Evolutionary conservation across 306 rosid species (phyloP).

Genomic region (Vicia villosa): DNA sequence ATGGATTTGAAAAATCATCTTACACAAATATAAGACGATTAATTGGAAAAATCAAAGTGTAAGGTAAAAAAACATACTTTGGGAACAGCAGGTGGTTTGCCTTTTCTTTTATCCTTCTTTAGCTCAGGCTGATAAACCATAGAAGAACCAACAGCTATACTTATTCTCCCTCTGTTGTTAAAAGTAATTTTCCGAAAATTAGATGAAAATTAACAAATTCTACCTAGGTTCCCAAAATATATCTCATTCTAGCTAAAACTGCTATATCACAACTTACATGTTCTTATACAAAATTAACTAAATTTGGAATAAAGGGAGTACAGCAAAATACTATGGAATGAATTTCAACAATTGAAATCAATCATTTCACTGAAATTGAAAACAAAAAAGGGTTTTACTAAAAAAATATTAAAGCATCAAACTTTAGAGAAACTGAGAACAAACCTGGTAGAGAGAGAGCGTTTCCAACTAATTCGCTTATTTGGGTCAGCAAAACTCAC

Average conservation of each 20-base stretch:
- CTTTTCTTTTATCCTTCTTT: constrained; percentile 65
- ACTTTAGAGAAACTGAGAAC: background rate
- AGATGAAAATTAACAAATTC: constrained; percentile 11
- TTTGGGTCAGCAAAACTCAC: constrained; percentile 57
- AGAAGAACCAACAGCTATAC: constrained; percentile 81
- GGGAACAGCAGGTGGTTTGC: constrained; percentile 77
- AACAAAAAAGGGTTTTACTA: background rate
- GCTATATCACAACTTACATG: no score
- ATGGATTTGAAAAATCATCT: background rate
- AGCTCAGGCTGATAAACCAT: constrained; percentile 59
- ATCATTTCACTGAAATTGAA: background rate
- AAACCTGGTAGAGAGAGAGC: constrained; percentile 86
- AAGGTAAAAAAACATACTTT: constrained; percentile 51
- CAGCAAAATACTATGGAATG: no score
- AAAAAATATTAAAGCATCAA: background rate
- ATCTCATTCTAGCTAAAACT: no score
- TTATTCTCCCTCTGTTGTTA: constrained; percentile 87
- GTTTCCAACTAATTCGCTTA: constrained; percentile 86
- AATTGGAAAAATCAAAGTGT: background rate
- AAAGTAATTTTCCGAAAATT: constrained; percentile 15
- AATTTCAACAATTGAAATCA: background rate
- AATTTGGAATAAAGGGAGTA: no score
- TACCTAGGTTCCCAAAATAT: background rate
- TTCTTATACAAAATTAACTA: no score
- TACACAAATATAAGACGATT: background rate